These are phyloP conservation scores for Rhododendron kiyosumense DNA, from an alignment of 148 eudicot genomes.

Conservation along the genomic window DNA sequence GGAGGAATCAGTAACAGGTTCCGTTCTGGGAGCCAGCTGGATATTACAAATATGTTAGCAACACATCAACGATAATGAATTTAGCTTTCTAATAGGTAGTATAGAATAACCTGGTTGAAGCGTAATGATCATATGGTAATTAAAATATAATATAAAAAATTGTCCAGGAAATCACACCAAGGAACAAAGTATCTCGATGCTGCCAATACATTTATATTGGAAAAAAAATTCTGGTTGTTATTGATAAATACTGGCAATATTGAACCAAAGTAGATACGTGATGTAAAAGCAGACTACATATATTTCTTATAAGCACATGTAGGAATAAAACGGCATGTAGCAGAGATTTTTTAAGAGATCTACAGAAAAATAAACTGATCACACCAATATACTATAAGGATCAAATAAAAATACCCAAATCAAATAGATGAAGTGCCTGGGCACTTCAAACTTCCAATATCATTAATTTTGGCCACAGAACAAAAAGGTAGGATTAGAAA, in stretches of 20 bases:
- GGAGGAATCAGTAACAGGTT: slow-evolving; percentile 59
- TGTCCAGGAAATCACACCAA: neutral
- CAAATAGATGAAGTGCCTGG: neutral
- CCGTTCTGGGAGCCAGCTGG: slow-evolving; percentile 72
- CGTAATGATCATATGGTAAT: neutral
- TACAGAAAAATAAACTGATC: neutral
- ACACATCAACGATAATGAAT: neutral
- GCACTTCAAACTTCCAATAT: neutral
- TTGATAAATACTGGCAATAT: neutral
- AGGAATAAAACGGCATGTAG: neutral
- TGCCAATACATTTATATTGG: neutral
- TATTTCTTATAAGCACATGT: neutral
- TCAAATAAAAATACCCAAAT: neutral
- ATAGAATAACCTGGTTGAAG: neutral
- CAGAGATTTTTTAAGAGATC: neutral
- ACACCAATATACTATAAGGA: neutral
- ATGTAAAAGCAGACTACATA: neutral
- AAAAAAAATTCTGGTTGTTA: neutral
- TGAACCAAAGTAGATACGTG: neutral
- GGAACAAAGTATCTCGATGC: neutral
- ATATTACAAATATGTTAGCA: neutral
- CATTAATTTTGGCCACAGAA: neutral
- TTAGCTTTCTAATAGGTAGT: neutral
- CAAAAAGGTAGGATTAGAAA: neutral
- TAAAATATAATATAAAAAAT: neutral